Conservation (phyloP, 1,139 yeast genomes). For the Candida frijolesensis region DNA sequence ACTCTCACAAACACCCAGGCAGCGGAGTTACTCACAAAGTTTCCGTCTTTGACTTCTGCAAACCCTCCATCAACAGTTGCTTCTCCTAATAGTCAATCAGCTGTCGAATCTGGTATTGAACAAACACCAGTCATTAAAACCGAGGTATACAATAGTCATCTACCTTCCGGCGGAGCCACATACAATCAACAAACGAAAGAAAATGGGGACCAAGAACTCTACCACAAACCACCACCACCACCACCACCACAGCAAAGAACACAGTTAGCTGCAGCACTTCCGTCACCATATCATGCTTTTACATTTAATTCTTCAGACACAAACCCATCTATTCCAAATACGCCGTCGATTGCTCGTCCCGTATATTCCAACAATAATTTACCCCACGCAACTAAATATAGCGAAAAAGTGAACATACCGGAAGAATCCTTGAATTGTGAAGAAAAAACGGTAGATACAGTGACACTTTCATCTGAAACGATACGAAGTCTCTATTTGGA, state of each 20-base stretch:
- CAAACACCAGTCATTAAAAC: neutral
- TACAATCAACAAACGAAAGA: conserved; percentile 1
- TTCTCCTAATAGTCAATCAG: neutral
- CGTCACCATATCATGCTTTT: conserved; percentile 4
- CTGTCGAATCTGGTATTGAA: neutral
- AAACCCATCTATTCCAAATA: conserved; percentile 32
- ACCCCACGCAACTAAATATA: neutral
- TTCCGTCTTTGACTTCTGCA: conserved; percentile 26
- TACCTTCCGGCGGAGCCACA: neutral
- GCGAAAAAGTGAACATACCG: conserved; percentile 25
- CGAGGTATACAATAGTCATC: neutral
- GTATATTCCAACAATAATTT: conserved; percentile 5
- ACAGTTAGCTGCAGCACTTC: neutral
- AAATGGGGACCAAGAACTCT: neutral
- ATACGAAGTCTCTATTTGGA: conserved; percentile 70
- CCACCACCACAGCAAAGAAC: conserved; percentile 1
- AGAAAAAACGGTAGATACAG: conserved; percentile 69
- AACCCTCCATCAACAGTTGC: neutral
- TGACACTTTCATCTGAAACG: conserved; percentile 59
- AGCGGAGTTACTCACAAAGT: conserved; percentile 42
- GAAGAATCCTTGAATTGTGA: conserved; percentile 52
- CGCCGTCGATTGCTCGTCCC: conserved; percentile 31
- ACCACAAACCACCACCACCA: neutral
- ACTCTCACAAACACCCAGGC: conserved; percentile 56
- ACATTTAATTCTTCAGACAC: conserved; percentile 21